Conservation (phyloP, 2,329 filamentous ascomycete species). For the Endoconidiophora laricicola region DNA sequence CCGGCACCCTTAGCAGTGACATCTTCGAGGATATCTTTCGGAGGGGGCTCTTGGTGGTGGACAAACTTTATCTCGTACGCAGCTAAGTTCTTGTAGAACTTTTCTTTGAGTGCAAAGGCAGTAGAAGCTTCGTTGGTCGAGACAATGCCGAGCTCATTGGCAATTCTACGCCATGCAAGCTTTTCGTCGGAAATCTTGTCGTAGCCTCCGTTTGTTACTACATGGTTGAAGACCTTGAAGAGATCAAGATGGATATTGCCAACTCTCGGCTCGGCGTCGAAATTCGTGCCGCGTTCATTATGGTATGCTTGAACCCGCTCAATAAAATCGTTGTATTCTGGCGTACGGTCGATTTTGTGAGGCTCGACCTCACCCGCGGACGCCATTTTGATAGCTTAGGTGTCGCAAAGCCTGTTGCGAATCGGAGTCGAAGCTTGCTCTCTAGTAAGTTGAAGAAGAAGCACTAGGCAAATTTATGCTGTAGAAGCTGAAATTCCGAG, state of each 20-base stretch:
- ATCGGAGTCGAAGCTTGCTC: background rate
- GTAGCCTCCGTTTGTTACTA: constrained; percentile 66
- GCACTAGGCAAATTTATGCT: background rate
- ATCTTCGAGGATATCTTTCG: constrained; percentile 74
- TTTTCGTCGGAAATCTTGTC: constrained; percentile 72
- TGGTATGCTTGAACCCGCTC: constrained; percentile 57
- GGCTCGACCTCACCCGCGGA: constrained; percentile 22
- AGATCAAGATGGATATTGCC: constrained; percentile 63
- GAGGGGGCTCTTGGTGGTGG: constrained; percentile 66
- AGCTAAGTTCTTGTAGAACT: constrained; percentile 78
- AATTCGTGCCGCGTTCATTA: constrained; percentile 57
- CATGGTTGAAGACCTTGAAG: constrained; percentile 59
- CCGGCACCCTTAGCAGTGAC: constrained; percentile 72
- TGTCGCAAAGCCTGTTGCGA: background rate
- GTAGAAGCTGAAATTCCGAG: too few species aligned
- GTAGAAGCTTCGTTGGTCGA: constrained; percentile 64
- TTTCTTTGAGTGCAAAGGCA: constrained; percentile 71
- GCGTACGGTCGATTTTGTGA: constrained; percentile 39
- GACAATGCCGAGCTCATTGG: constrained; percentile 57
- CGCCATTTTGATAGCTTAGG: constrained; percentile 17
- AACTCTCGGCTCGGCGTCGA: constrained; percentile 70
- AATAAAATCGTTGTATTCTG: constrained; percentile 68
- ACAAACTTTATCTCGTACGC: constrained; percentile 72
- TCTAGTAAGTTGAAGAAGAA: background rate
- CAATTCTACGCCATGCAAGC: constrained; percentile 69